Conservation (phyloP, 2,329 filamentous ascomycete species). For the Fusarium incarnatum region DNA sequence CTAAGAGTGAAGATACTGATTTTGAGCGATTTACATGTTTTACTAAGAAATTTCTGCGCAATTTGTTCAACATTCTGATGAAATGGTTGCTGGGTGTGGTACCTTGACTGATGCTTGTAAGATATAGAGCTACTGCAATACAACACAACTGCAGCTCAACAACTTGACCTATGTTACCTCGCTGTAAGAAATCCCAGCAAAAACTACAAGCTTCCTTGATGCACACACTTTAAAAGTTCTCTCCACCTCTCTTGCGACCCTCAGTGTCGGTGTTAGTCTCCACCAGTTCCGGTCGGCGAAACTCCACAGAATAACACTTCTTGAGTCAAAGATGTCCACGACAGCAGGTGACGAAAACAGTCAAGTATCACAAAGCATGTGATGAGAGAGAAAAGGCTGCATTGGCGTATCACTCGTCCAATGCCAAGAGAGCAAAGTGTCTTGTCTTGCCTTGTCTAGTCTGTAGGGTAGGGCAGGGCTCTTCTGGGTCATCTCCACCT, state of each 20-base stretch:
- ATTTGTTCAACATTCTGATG: no score
- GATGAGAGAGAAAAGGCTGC: conserved; percentile 2
- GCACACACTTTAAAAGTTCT: conserved; percentile 30
- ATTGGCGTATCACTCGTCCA: conserved; percentile 13
- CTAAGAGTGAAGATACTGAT: neutral
- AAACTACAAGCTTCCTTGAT: conserved; percentile 3
- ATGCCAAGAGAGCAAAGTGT: neutral
- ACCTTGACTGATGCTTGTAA: neutral
- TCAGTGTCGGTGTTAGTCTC: neutral
- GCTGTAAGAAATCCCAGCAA: neutral
- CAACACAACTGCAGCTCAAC: neutral
- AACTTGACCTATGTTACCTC: neutral
- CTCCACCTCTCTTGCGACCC: conserved; percentile 15
- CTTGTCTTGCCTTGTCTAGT: neutral
- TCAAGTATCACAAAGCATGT: neutral
- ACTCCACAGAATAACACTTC: conserved; percentile 10
- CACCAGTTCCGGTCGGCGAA: neutral
- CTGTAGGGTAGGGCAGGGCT: conserved; percentile 30
- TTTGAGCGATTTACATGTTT: conserved; percentile 23
- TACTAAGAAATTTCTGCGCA: neutral
- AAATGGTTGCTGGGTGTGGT: neutral
- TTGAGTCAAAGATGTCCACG: conserved; percentile 7
- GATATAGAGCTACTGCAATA: neutral
- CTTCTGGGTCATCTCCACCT: conserved; percentile 12
- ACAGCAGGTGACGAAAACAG: conserved; percentile 4